A percentile compares a stretch with the other conserved stretches of the same genome.
phyloP scores from a whole-genome alignment of 352 stramenopile genomes.

The Pythium biforme region DNA sequence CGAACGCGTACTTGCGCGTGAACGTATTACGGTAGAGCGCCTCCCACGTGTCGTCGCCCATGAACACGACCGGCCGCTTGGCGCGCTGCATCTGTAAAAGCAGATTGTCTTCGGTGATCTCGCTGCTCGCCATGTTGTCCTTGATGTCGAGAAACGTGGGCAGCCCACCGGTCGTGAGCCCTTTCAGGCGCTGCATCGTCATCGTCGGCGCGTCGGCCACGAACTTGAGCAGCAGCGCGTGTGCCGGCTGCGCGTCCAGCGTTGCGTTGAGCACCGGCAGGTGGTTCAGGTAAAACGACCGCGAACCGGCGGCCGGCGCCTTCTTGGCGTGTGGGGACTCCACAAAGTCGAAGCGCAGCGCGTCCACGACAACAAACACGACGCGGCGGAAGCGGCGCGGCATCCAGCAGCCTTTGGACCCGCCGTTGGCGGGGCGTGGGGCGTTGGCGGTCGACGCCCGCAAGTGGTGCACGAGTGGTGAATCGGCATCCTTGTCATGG shows the following conservation, averaged over 20 bases:
- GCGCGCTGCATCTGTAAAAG: conserved; percentile 82
- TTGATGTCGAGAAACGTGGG: conserved; percentile 98
- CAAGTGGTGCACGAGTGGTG: neutral
- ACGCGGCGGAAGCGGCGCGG: conserved; percentile 74
- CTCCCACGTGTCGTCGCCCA: conserved; percentile 99
- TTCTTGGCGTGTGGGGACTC: neutral
- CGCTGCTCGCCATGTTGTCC: conserved; percentile 90
- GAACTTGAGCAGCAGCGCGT: conserved; percentile 91
- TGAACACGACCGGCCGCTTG: conserved; percentile 88
- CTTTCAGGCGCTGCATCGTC: conserved; percentile 98
- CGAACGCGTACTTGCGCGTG: conserved; percentile 91
- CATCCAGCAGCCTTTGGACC: conserved; percentile 85
- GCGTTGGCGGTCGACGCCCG: conserved; percentile 2
- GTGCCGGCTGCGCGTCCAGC: conserved; percentile 40
- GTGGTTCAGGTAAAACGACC: conserved; percentile 80
- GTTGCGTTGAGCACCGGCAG: conserved; percentile 79
- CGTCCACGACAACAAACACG: conserved; percentile 96
- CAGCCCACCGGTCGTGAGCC: conserved; percentile 95
- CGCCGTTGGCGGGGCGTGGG: too few relatives aligned
- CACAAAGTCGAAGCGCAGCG: conserved; percentile 97
- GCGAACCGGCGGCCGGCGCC: neutral
- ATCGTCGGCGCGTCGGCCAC: conserved; percentile 98
- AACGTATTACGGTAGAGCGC: conserved; percentile 93
- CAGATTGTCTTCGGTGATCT: conserved; percentile 96
- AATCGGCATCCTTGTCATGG: neutral